Evolutionary conservation across 331 rosid genomes (phyloP).

Genomic region (Cydonia oblonga): DNA sequence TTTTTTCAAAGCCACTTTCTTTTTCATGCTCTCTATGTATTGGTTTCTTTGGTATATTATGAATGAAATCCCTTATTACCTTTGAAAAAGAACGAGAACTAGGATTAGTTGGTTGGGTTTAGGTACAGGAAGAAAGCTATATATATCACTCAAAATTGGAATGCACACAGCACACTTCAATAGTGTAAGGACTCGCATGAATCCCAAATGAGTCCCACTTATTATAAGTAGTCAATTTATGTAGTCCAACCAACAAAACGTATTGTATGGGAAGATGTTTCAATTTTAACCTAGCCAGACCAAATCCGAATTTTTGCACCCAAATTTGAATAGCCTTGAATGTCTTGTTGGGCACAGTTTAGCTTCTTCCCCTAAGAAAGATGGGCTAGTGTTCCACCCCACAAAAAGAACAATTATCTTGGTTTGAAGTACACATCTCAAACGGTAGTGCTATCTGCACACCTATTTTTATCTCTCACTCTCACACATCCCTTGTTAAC

Average conservation of each 20-base stretch:
- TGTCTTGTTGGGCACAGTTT: neutral
- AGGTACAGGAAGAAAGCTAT: neutral
- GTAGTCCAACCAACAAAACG: neutral
- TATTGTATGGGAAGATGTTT: neutral
- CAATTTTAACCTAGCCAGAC: neutral
- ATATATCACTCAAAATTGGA: neutral
- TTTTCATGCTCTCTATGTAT: no score
- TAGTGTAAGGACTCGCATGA: neutral
- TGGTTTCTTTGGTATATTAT: no score
- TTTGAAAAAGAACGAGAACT: neutral
- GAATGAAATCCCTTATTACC: no score
- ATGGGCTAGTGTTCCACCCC: neutral
- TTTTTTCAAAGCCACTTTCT: no score
- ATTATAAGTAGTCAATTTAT: neutral
- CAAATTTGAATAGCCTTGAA: neutral
- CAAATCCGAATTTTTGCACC: neutral
- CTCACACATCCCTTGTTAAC: no score
- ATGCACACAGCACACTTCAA: neutral
- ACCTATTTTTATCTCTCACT: no score
- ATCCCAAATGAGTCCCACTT: neutral
- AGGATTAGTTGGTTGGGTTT: neutral
- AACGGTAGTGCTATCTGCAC: no score
- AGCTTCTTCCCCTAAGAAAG: neutral
- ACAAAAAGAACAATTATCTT: no score
- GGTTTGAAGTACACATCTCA: no score